Base-by-base conservation (phyloP, 2,329 filamentous ascomycete genomes). In the Geosmithia flava region DNA sequence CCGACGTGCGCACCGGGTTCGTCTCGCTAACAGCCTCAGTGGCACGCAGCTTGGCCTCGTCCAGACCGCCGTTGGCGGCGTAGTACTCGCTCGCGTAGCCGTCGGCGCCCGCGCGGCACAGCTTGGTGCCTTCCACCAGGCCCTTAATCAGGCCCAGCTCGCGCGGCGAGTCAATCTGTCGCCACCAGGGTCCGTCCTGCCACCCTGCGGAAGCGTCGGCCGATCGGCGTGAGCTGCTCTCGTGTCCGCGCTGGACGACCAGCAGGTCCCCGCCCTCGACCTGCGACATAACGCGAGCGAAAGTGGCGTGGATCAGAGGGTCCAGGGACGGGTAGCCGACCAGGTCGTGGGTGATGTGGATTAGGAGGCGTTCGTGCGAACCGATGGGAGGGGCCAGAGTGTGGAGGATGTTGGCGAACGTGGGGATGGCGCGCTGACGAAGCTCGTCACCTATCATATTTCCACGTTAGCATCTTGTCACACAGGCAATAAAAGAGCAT, bases 181-280 rank as follows among this genome's bases (percentile, higher is more conserved):
- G 80, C 91, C 93, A 98, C 93, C 93, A 98, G 3, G 93, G 93
- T 0, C 93, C 93, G 58, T 97, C 91, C 45, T 81, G 85, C 90
- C 93, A 98, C 52, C 85, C 85, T 39, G 76, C 74, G 27, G 71
- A 69, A 17, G 69, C 71, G 47, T 81, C 77, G 23, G 70, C 50
- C 72, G 80, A 80, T 42, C 76, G 75, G 42, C 82, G 78, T 44
- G 81, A 81, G 44, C 82, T 78, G 45, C 83, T 87, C 66, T 97
- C 93, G 52, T 88, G 85, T 19, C 93, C 93, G 39, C 90, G 86
- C 68, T 98, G 93, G 51, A 97, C 81, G 48, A 98, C 93, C 48
- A 97, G 76, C 17, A 98, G 75, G 59, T 97, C 93, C 48, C 93
- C 93, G 54, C 93, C 93, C 68, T 98, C 93, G 44, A 98, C 93